phyloP scores from a whole-genome alignment of 73 alveolate genomes.

The Effrenium voratum region DNA sequence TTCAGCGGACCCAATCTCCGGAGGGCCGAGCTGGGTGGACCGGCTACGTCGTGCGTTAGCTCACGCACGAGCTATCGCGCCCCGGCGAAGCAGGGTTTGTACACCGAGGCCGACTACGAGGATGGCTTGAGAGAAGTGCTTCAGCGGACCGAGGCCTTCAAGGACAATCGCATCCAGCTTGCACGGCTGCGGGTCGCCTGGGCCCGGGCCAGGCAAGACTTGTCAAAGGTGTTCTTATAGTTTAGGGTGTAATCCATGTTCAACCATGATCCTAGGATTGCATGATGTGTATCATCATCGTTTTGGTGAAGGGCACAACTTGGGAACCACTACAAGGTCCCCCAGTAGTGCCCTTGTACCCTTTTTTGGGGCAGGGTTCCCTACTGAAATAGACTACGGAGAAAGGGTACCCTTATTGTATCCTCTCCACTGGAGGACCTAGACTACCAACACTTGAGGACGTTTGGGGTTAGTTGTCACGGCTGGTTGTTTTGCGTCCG shows the following conservation, averaged over 20 bases:
- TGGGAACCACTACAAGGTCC: no score
- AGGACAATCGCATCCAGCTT: slow-evolving; percentile 1
- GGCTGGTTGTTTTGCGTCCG: not conserved
- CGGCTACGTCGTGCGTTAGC: no score
- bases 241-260: not conserved
- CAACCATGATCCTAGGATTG: not conserved
- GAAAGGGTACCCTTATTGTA: not conserved
- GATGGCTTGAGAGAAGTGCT: slow-evolving; percentile 2
- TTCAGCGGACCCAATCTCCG: no score
- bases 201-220: slow-evolving; percentile 2
- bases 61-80: no score
- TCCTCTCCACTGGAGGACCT: not conserved
- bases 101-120: no score
- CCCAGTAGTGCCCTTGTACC: no score
- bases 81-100: no score
- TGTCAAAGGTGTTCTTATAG: not conserved
- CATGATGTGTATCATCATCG: slow-evolving; percentile 35
- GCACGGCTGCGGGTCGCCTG: slow-evolving; percentile 22
- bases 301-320: no score
- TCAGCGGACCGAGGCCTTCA: not conserved
- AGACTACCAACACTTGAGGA: not conserved
- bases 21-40: no score
- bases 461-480: not conserved
- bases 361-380: no score
- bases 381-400: not conserved